phyloP scores from a whole-genome alignment of 805 yeast species.

The Vanderwaltozyma yarrowii region DNA sequence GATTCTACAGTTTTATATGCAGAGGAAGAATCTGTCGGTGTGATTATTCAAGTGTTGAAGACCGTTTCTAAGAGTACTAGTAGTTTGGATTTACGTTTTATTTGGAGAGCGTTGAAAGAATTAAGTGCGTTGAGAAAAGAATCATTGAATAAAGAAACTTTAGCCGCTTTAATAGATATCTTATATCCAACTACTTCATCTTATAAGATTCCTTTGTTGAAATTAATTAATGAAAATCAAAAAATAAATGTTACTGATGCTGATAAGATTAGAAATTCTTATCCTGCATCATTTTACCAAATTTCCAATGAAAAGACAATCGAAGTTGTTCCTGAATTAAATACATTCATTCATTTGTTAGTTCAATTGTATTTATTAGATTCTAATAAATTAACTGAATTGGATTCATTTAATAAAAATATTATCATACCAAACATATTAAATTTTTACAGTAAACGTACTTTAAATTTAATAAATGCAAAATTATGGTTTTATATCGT shows the following conservation, averaged over 20 bases:
- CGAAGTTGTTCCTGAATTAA: conserved; percentile 65
- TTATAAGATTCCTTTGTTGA: conserved; percentile 34
- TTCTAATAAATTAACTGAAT: conserved; percentile 36
- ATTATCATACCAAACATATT: conserved; percentile 40
- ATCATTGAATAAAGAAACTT: conserved; percentile 39
- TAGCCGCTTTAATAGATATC: conserved; percentile 44
- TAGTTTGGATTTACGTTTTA: conserved; percentile 76
- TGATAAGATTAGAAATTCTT: conserved; percentile 21
- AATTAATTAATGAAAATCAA: conserved; percentile 30
- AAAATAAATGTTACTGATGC: conserved; percentile 29
- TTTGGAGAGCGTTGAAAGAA: conserved; percentile 77
- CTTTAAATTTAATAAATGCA: conserved; percentile 78
- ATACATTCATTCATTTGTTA: conserved; percentile 67
- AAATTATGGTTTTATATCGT: conserved; percentile 88
- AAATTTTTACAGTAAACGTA: conserved; percentile 62
- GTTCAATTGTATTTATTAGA: conserved; percentile 72
- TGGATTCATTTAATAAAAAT: conserved; percentile 44
- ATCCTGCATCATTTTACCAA: conserved; percentile 27
- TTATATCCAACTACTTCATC: conserved; percentile 44
- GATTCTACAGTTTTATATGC: conserved; percentile 24
- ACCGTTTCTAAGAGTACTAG: conserved; percentile 46
- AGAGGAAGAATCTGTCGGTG: conserved; percentile 26
- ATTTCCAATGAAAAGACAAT: conserved; percentile 19
- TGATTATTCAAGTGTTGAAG: conserved; percentile 25
- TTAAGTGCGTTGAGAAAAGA: conserved; percentile 64